Evolutionary conservation across 192 early-diverging fungal genomes (phyloP).

Genomic region (Backusella luteola): DNA sequence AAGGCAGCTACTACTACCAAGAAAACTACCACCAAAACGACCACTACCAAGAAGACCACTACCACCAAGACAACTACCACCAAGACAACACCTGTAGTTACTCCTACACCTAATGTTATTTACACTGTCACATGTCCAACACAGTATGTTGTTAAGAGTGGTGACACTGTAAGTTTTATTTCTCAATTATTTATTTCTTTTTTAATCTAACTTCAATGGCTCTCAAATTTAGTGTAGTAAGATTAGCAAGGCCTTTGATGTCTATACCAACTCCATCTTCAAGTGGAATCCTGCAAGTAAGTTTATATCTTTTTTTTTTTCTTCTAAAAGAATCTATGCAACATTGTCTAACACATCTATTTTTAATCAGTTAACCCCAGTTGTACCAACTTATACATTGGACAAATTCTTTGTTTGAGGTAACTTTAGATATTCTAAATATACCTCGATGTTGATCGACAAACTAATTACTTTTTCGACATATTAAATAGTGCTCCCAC

Average conservation of each 20-base stretch:
- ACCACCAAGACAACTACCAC: neutral
- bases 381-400: constrained; percentile 31
- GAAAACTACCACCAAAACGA: neutral
- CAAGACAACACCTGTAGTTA: neutral
- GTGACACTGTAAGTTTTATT: constrained; percentile 17
- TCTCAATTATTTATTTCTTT: neutral
- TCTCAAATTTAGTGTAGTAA: constrained; percentile 15
- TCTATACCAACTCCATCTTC: constrained; percentile 9
- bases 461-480: neutral
- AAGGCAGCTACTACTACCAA: neutral
- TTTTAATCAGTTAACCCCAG: constrained; percentile 10
- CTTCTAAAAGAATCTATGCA: neutral
- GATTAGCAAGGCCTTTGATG: neutral
- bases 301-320: neutral
- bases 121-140: constrained; percentile 14
- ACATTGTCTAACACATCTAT: neutral
- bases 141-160: constrained; percentile 16
- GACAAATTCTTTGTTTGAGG: constrained; percentile 25
- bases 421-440: neutral
- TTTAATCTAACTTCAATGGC: neutral
- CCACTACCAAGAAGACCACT: neutral
- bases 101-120: neutral
- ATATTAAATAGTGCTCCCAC: constrained; percentile 5
- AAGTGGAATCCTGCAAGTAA: constrained; percentile 30
- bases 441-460: neutral